A percentile compares a stretch with the other conserved stretches of the same genome.
These are phyloP conservation scores for Quercus engelmannii DNA, from an alignment of 306 rosid genomes.

Conservation along the genomic window DNA sequence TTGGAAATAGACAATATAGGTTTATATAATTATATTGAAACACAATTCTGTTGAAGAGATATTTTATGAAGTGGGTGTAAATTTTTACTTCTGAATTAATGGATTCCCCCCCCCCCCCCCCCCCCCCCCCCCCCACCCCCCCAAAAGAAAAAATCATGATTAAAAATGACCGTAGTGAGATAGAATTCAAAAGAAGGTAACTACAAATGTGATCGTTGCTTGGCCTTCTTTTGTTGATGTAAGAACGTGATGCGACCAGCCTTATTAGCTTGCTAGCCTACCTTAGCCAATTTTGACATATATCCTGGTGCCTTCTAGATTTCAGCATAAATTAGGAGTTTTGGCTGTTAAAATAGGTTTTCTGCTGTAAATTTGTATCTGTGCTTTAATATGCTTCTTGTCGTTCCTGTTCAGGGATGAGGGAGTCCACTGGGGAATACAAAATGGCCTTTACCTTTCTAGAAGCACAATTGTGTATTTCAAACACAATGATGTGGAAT, in stretches of 20 bases:
- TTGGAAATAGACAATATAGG: no score
- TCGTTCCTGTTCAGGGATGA: constrained; percentile 64
- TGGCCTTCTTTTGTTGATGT: constrained; percentile 14
- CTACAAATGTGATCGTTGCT: constrained; percentile 6
- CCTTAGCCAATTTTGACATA: background rate
- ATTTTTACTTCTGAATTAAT: no score
- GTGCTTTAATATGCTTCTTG: background rate
- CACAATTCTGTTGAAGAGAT: no score
- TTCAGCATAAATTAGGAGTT: background rate
- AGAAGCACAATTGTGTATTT: constrained; percentile 87
- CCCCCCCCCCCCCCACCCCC: background rate
- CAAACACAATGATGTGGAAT: constrained; percentile 88
- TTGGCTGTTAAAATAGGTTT: background rate
- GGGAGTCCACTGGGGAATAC: constrained; percentile 99
- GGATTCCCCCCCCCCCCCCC: background rate
- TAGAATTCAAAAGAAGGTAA: background rate
- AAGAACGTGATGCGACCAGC: background rate
- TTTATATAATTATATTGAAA: no score
- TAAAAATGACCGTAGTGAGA: background rate
- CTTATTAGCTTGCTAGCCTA: background rate
- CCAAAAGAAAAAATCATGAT: background rate
- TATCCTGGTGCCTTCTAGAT: background rate
- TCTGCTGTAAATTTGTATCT: constrained; percentile 11
- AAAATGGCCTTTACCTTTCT: constrained; percentile 93
- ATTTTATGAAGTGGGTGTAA: no score